A percentile compares a stretch with the other conserved stretches of the same genome.
These are phyloP conservation scores for Pleurotus platypus DNA, from an alignment of 768 basidiomycete species.

Conservation along the genomic window DNA sequence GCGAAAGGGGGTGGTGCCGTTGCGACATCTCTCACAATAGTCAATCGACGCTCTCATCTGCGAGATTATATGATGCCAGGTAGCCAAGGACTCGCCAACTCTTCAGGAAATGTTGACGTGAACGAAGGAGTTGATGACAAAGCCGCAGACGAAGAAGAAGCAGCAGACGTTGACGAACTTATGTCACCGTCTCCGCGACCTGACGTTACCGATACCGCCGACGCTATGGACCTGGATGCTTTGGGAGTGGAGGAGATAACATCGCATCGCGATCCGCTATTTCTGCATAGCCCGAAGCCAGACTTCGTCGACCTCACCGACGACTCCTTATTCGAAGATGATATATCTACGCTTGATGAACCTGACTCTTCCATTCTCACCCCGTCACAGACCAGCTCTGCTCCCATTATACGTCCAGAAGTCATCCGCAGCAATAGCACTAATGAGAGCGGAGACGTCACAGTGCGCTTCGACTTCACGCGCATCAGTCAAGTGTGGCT, in stretches of 20 bases:
- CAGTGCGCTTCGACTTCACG: conserved; percentile 30
- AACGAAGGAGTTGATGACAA: conserved; percentile 18
- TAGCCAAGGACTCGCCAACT: not conserved
- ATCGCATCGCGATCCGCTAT: not conserved
- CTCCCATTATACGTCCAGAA: conserved; percentile 31
- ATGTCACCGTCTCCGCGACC: no score
- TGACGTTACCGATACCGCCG: no score
- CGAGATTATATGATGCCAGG: not conserved
- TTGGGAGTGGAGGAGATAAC: no score
- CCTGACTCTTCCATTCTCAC: conserved; percentile 8
- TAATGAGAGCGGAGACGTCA: conserved; percentile 16
- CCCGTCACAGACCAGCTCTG: conserved; percentile 8
- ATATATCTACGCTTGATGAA: conserved; percentile 8
- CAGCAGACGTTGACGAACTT: no score
- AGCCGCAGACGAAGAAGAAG: conserved; percentile 5
- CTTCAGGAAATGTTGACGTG: conserved; percentile 14
- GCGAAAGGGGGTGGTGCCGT: not conserved
- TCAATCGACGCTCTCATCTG: not conserved
- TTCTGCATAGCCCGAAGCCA: conserved; percentile 13
- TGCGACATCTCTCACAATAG: not conserved
- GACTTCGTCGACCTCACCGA: conserved; percentile 17
- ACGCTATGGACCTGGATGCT: conserved; percentile 9
- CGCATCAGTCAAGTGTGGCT: conserved; percentile 23
- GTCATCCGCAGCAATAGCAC: conserved; percentile 31
- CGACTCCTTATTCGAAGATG: conserved; percentile 6